A percentile compares a stretch with the other conserved stretches of the same genome.
phyloP scores from a whole-genome alignment of 768 basidiomycete species.

The Suillus sp. region DNA sequence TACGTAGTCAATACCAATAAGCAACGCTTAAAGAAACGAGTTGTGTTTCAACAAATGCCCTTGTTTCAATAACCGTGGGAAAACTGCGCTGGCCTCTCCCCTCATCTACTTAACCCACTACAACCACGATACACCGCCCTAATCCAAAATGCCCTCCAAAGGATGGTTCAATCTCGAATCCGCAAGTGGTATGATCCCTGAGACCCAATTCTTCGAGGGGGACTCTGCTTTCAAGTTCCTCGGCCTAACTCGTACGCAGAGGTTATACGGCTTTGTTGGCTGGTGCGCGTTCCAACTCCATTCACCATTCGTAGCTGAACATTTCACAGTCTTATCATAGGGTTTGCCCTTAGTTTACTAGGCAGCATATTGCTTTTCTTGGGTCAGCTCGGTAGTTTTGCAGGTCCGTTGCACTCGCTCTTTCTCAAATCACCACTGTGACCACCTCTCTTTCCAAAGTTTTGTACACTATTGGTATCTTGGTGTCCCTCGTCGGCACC shows the following conservation, averaged over 20 bases:
- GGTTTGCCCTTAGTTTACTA: constrained; percentile 79
- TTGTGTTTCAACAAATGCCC: background rate
- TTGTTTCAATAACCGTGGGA: background rate
- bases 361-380: constrained; percentile 79
- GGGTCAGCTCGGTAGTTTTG: constrained; percentile 68
- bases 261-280: constrained; percentile 83
- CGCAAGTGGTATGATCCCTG: constrained; percentile 62
- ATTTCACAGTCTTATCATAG: constrained; percentile 62
- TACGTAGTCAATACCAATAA: too few relatives aligned
- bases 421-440: constrained; percentile 1
- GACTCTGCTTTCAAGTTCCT: constrained; percentile 86
- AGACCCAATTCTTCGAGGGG: constrained; percentile 84
- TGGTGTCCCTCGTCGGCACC: constrained; percentile 83
- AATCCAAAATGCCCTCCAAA: constrained; percentile 52
- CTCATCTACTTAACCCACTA: too few relatives aligned
- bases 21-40: too few relatives aligned
- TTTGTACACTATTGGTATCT: constrained; percentile 78
- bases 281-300: constrained; percentile 54
- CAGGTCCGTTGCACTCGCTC: constrained; percentile 51
- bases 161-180: constrained; percentile 89
- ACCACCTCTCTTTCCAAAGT: constrained; percentile 44
- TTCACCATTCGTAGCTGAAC: background rate
- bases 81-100: background rate
- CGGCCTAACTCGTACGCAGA: constrained; percentile 73
- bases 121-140: background rate